These are phyloP conservation scores for Huntiella decipiens DNA, from an alignment of 2,329 filamentous ascomycete genomes.

Conservation along the genomic window DNA sequence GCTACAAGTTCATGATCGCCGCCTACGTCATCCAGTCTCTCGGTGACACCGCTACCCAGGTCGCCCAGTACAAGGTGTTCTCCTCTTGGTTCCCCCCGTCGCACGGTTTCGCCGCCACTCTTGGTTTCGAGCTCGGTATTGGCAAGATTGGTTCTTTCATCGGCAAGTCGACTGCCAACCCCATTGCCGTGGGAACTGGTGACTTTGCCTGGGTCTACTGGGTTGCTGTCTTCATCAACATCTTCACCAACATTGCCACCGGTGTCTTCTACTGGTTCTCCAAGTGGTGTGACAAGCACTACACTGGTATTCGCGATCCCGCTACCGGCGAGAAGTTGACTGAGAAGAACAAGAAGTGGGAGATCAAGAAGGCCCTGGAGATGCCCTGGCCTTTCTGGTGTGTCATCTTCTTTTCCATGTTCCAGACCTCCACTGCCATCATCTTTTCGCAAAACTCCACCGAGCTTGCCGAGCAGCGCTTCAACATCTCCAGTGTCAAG, in stretches of 20 bases:
- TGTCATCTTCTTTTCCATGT: slow-evolving; percentile 34
- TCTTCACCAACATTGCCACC: slow-evolving; percentile 40
- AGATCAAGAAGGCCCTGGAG: slow-evolving; percentile 33
- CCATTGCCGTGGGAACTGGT: slow-evolving; percentile 35
- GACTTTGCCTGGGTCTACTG: slow-evolving; percentile 45
- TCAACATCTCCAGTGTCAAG: slow-evolving; percentile 31
- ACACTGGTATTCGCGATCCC: slow-evolving; percentile 27
- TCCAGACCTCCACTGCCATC: slow-evolving; percentile 35
- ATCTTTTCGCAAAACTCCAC: slow-evolving; percentile 40
- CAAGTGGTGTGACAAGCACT: slow-evolving; percentile 28
- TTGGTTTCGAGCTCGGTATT: slow-evolving; percentile 40
- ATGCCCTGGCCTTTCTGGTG: slow-evolving; percentile 43
- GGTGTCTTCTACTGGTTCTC: slow-evolving; percentile 36
- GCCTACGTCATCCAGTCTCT: slow-evolving; percentile 35
- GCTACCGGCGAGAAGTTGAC: slow-evolving; percentile 40
- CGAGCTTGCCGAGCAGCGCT: slow-evolving; percentile 39
- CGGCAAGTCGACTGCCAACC: slow-evolving; percentile 39
- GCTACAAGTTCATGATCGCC: slow-evolving; percentile 40
- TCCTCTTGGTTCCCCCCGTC: slow-evolving; percentile 44
- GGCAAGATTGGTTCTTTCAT: slow-evolving; percentile 43
- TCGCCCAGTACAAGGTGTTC: slow-evolving; percentile 47
- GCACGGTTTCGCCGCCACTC: slow-evolving; percentile 40
- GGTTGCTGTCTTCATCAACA: slow-evolving; percentile 42
- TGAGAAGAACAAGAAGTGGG: slow-evolving; percentile 38
- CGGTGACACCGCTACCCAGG: slow-evolving; percentile 44